Base-by-base conservation (phyloP, 2,329 filamentous ascomycete species). In the Onygena corvina region DNA sequence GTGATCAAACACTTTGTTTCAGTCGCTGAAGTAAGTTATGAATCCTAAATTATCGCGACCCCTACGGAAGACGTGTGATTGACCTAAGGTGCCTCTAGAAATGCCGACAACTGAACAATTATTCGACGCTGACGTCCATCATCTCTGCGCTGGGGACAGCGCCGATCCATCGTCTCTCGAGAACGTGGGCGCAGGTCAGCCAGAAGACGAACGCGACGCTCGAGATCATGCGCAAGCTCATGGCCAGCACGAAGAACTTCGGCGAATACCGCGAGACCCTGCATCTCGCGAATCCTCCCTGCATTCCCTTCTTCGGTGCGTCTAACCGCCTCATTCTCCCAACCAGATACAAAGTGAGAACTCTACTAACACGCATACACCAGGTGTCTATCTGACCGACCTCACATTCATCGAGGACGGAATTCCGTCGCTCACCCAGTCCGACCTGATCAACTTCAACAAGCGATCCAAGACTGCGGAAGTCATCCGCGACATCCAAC, bases 1-100 rank as follows among this genome's bases (percentile, higher is more conserved):
- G 92, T 98, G 38, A 95, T 98, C 67, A 96, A 96, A 67, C 92
- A 96, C 66, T 98, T 96, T 69, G 88, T 98, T 52, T 80, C 86
- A 31, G 88, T 98, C 53, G 92, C 92, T 54, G 92, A 98, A 71
- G 88, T 94, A 75, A 50, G 63, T 30, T 42, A 12, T 49, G 33
- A 40, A 11, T 49, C 14, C 20, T 38, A 2, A 4, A 36, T 12
- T n/a, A 40, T 12, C 27, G n/a, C n/a, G n/a, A n/a, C n/a, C n/a
- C n/a, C n/a, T n/a, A n/a, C n/a, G n/a, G n/a, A n/a, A n/a, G n/a
- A n/a, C 46, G 12, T 14, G 12, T 20, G 11, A 50, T 40, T 14
- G 12, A 3, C 3, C 30, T 12, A 38, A 72, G 83, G 48, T 30
- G 40, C 14, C 11, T 35, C 21, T 57, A 94, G 86, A 95, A 93